Evolutionary conservation across 139 green algal genomes (phyloP), one percentile per base, ranked within the genome.

Genomic region (Asterochloris sp.): DNA sequence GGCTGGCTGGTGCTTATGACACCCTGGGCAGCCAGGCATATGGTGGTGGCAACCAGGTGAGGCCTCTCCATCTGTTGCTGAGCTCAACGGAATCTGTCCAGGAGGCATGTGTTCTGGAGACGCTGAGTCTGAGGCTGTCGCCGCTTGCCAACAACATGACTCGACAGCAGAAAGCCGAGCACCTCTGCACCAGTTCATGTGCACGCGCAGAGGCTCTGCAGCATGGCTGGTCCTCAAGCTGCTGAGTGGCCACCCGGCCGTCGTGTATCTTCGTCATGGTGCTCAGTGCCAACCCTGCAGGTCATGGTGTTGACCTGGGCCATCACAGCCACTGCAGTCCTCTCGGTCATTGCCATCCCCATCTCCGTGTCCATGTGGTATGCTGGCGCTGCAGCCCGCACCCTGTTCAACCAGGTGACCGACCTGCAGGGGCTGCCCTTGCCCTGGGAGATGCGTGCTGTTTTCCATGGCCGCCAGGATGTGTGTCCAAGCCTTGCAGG

Each of bases 1-100:
- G 77, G 13, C 24, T 85, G 38, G 29, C 64, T 19, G 64, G 47
- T 10, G 83, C 83, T 16, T 76, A 67, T 11, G 82, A 85, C 82
- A 85, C 83, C 12, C 47, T 86, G 26, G 83, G 69, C 64, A 86
- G 83, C 63, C 83, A 86, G 75, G 78, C 83, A 15, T 86, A 74
- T 78, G 83, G 83, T 12, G 74, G 69, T 61, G 73, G 47, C 2
- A 78, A 86, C 64, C 62, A 76, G 16, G 73, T 80, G 16, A 64
- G 74, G 66, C 66, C 38, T 54, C 38, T 54, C 38, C 38, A 10
- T 54, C 38, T 54, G 38, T 6, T 6, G 38, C 38, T 54, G 38
- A 54, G 38, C 38, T 54, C 38, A 54, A 2, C 38, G 38, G 38
- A 2, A 2, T 54, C 38, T 54, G 38, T 54, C 38, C 4, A 54